These are phyloP conservation scores for Scedosporium minutisporum DNA, from an alignment of 2,329 filamentous ascomycete genomes.

Conservation along the genomic window DNA sequence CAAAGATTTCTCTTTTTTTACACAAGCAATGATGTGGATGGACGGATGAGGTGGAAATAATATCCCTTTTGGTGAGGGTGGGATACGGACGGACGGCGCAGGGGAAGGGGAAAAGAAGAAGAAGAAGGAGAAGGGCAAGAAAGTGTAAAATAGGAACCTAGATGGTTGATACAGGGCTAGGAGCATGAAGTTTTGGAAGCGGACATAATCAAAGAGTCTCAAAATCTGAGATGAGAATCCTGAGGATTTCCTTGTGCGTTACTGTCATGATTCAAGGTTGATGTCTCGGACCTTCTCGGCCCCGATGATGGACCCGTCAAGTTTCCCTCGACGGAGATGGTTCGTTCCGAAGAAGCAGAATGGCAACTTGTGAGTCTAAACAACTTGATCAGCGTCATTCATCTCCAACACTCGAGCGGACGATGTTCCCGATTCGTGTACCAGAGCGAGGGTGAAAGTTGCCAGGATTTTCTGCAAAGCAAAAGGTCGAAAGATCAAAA, in stretches of 20 bases:
- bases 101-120: background rate
- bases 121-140: background rate
- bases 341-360: too few species aligned
- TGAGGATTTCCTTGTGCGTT: too few species aligned
- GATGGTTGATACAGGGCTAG: background rate
- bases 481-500: background rate
- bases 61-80: slow-evolving; percentile 7
- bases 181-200: background rate
- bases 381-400: background rate
- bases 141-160: background rate
- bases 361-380: background rate
- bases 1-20: background rate
- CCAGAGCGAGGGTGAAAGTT: background rate
- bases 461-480: background rate
- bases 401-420: background rate
- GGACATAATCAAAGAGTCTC: background rate
- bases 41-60: slow-evolving; percentile 9
- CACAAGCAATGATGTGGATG: background rate
- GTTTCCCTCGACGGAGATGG: too few species aligned
- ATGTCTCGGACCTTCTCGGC: too few species aligned
- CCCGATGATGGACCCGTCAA: too few species aligned
- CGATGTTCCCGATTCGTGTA: background rate
- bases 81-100: background rate
- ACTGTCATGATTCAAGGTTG: too few species aligned
- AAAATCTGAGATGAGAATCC: background rate